Base-by-base conservation (phyloP, 306 rosid species). In the Parietaria judaica region DNA sequence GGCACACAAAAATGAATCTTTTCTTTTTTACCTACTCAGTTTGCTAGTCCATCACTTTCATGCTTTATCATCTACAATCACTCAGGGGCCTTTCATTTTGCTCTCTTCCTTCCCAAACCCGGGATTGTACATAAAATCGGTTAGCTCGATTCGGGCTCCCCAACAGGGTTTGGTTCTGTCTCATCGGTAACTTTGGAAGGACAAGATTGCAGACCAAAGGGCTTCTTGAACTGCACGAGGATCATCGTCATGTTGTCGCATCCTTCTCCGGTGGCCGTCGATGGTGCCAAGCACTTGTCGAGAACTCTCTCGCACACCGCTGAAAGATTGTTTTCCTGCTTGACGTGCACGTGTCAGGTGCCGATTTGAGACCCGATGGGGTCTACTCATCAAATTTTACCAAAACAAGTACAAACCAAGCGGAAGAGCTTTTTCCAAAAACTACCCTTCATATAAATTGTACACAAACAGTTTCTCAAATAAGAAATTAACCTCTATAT, bases 201-300 rank as follows among this genome's bases (percentile, higher is more conserved):
- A 0, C 56, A 62, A 8, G 45, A 48, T 47, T 49, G 66, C 66
- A 76, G 80, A 59, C 79, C 83, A 36, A 66, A 45, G 49, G 78
- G 84, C 64, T 79, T 88, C 78, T 88, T 92, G 67, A 92, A 84
- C 72, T 86, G 96, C 56, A 92, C 94, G 82, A 92, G 55, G 68
- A 92, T 86, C 94, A 92, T 88, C 57, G 99, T 92, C 99, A 92
- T 92, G 84, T 92, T 92, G 51, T 92, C 99, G 46, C 99, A 88
- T 61, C 99, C 99, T 73, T 84, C 94, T 0, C 99, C 99, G 51
- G 74, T 56, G 11, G 81, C 79, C 3, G 91, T 91, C 35, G 96
- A 81, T 44, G 96, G 98, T 23, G 95, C 99, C 91, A 92, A 76
- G 74, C 99, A 92, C 71, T 56, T 75, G 72, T 92, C 94, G 15